Evolutionary conservation across 1,284 basidiomycete genomes (phyloP).

Genomic region (Microbotryum intermedium): DNA sequence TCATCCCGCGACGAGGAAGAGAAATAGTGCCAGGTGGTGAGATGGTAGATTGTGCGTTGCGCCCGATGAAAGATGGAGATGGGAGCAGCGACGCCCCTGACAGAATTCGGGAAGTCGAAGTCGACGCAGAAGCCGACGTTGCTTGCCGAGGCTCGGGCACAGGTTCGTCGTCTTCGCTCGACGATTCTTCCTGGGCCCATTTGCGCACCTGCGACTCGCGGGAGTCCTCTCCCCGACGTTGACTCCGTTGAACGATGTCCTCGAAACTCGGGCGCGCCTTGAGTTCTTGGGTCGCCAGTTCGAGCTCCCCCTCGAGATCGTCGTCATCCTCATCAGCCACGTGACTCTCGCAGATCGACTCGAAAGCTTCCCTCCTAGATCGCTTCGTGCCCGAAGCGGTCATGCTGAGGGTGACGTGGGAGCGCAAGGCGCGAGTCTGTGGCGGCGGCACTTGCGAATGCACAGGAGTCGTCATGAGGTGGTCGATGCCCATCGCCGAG

Average conservation of each 20-base stretch:
- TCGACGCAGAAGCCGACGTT: not conserved
- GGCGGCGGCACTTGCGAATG: no score
- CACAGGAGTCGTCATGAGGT: no score
- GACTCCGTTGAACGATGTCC: conserved; percentile 9
- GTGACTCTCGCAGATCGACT: no score
- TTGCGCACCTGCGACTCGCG: conserved; percentile 6
- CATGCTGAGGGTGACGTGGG: no score
- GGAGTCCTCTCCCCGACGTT: not conserved
- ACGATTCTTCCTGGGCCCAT: conserved; percentile 21
- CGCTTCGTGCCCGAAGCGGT: no score
- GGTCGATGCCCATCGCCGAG: no score
- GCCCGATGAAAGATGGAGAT: not conserved
- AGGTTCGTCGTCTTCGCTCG: conserved; percentile 5
- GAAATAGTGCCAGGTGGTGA: no score
- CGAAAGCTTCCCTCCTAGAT: no score
- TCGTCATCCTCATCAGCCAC: no score
- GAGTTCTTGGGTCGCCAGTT: not conserved
- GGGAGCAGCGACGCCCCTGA: not conserved
- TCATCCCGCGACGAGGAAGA: conserved; percentile 12
- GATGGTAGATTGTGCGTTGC: not conserved
- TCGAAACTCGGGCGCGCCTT: conserved; percentile 9
- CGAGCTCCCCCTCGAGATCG: not conserved
- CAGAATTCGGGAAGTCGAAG: not conserved
- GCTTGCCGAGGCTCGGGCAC: conserved; percentile 1
- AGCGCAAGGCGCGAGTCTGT: no score